Conservation (phyloP, 2,329 filamentous ascomycete genomes). For the Aspergillus chevalieri region DNA sequence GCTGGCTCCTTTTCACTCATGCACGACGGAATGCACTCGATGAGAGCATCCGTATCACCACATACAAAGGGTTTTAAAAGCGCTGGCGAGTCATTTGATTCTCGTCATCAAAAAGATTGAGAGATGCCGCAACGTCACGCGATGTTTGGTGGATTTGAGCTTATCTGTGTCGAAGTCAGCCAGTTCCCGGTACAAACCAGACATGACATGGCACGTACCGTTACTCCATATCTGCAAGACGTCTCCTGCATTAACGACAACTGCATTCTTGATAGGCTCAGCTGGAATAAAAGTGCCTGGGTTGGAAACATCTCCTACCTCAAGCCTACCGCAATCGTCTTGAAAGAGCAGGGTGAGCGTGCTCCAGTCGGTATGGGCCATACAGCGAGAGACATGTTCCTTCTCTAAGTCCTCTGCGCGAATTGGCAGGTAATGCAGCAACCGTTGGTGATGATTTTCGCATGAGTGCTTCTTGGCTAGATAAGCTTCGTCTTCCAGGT, state of each 20-base stretch:
- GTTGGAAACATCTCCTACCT: conserved; percentile 42
- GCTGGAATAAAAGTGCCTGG: conserved; percentile 39
- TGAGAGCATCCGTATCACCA: conserved; percentile 45
- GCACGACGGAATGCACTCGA: conserved; percentile 49
- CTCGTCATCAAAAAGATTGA: conserved; percentile 33
- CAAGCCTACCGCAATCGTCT: conserved; percentile 47
- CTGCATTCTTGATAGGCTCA: conserved; percentile 33
- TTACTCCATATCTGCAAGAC: conserved; percentile 48
- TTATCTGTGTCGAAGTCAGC: conserved; percentile 30
- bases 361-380: conserved; percentile 50
- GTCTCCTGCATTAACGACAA: conserved; percentile 47
- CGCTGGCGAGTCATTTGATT: conserved; percentile 44
- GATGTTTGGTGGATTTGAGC: conserved; percentile 50
- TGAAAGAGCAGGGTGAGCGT: conserved; percentile 52
- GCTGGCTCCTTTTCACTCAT: conserved; percentile 37
- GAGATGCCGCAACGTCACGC: conserved; percentile 44
- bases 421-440: conserved; percentile 54
- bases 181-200: neutral
- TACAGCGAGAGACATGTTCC: conserved; percentile 43
- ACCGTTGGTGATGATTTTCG: conserved; percentile 54
- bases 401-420: conserved; percentile 40
- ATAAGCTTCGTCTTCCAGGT: conserved; percentile 40
- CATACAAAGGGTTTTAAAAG: too few relatives aligned
- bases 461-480: conserved; percentile 48
- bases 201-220: conserved; percentile 23